A percentile compares a stretch with the other conserved stretches of the same genome.
These are phyloP conservation scores for Aspergillus flavus DNA, from an alignment of 2,329 filamentous ascomycete genomes.

Conservation along the genomic window DNA sequence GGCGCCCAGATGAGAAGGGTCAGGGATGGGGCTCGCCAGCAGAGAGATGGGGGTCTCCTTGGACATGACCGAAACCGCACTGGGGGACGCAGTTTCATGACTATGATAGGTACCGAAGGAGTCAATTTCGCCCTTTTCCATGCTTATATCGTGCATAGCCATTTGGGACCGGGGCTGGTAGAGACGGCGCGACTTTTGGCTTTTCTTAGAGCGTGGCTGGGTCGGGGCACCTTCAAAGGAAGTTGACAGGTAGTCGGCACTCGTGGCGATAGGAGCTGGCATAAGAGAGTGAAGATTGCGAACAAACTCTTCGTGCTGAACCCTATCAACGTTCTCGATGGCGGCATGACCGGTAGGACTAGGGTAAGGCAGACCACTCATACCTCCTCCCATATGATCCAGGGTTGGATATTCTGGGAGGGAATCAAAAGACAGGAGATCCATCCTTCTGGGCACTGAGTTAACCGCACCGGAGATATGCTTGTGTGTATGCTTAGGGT, in stretches of 20 bases:
- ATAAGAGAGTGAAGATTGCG: slow-evolving; percentile 25
- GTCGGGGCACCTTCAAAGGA: slow-evolving; percentile 9
- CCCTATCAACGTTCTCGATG: slow-evolving; percentile 16
- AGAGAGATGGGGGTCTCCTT: slow-evolving; percentile 16
- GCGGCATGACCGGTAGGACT: slow-evolving; percentile 11
- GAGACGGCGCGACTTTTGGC: slow-evolving; percentile 24
- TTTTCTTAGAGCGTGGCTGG: slow-evolving; percentile 19
- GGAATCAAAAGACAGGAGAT: slow-evolving; percentile 26
- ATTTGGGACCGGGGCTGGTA: slow-evolving; percentile 22
- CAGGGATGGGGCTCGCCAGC: slow-evolving; percentile 16
- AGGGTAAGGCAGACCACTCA: slow-evolving; percentile 12
- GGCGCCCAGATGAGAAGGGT: slow-evolving; percentile 11
- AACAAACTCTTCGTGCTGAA: slow-evolving; percentile 22
- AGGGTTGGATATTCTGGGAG: slow-evolving; percentile 18
- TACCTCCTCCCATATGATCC: slow-evolving; percentile 10
- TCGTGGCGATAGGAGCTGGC: slow-evolving; percentile 13
- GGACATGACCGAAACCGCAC: slow-evolving; percentile 17
- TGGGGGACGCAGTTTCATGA: slow-evolving; percentile 15
- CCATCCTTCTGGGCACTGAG: slow-evolving; percentile 20
- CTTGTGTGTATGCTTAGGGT: slow-evolving; percentile 19
- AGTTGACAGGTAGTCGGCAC: slow-evolving; percentile 12
- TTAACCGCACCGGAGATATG: slow-evolving; percentile 8
- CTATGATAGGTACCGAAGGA: slow-evolving; percentile 13
- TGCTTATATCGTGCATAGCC: not conserved
- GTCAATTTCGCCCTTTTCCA: slow-evolving; percentile 10